Percentiles rank a stretch among this genome's conserved stretches.
Conservation (phyloP, 2,329 filamentous ascomycete species). For the Aquanectria penicillioides region DNA sequence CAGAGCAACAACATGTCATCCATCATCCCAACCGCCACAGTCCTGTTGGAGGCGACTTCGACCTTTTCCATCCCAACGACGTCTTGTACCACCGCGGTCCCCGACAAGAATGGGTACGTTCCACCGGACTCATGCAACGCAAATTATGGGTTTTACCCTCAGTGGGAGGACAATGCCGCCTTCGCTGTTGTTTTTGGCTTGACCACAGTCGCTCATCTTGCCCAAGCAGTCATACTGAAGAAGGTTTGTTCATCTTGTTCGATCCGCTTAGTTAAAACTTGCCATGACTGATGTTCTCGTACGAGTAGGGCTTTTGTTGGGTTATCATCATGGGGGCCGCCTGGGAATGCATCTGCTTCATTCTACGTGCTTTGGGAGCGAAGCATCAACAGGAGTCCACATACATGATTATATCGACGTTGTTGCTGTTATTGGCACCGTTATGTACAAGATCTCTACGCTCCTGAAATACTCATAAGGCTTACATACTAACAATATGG, state of each 20-base stretch:
- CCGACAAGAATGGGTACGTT: conserved; percentile 32
- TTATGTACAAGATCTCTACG: conserved; percentile 41
- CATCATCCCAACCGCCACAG: background rate
- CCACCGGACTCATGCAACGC: conserved; percentile 34
- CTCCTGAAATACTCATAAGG: too few species aligned
- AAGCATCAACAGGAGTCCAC: conserved; percentile 36
- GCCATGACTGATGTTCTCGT: too few species aligned
- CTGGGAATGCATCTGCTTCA: conserved; percentile 45
- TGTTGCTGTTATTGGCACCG: conserved; percentile 41
- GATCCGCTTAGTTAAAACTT: too few species aligned
- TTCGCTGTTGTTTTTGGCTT: conserved; percentile 23
- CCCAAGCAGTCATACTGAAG: conserved; percentile 21
- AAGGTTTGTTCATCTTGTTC: too few species aligned
- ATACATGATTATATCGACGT: conserved; percentile 26
- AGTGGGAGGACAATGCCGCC: conserved; percentile 24
- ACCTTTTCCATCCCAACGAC: conserved; percentile 5
- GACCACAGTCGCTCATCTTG: conserved; percentile 6
- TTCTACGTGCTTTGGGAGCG: conserved; percentile 42
- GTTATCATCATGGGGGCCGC: conserved; percentile 45
- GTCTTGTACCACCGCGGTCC: conserved; percentile 29
- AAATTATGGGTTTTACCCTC: conserved; percentile 32
- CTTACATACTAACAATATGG: conserved; percentile 20
- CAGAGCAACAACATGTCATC: background rate
- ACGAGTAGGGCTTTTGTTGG: conserved; percentile 41
- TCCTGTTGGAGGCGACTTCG: background rate